Conservation (phyloP, 176 grass and related monocot genomes). For the Carex myosuroides region DNA sequence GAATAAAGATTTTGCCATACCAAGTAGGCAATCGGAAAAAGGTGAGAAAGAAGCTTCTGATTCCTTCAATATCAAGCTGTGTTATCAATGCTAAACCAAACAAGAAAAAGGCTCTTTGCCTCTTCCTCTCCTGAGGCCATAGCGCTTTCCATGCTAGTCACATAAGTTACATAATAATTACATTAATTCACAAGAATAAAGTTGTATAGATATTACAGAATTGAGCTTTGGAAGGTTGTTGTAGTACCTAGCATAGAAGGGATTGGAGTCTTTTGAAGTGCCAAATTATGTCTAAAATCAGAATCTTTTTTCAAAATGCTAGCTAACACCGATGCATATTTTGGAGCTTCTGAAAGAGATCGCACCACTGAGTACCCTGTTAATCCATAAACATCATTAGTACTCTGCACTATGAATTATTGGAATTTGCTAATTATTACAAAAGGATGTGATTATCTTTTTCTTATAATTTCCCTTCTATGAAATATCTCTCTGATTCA, state of each 20-base stretch:
- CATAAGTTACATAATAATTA: slow-evolving; percentile 16
- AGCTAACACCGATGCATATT: slow-evolving; percentile 84
- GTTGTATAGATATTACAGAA: background rate
- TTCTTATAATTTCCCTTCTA: background rate
- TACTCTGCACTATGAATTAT: background rate
- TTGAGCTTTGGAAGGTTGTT: slow-evolving; percentile 7
- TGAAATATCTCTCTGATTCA: background rate
- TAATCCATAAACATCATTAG: slow-evolving; percentile 17
- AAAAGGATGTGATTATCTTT: background rate
- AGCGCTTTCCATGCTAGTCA: slow-evolving; percentile 80
- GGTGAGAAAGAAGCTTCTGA: slow-evolving; percentile 76
- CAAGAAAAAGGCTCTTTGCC: slow-evolving; percentile 90
- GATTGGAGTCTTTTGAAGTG: slow-evolving; percentile 33
- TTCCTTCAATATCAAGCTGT: slow-evolving; percentile 84
- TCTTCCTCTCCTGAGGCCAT: slow-evolving; percentile 92
- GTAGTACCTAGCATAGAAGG: slow-evolving; percentile 83
- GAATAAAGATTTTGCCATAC: slow-evolving; percentile 25
- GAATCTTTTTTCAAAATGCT: slow-evolving; percentile 56
- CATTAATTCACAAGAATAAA: background rate
- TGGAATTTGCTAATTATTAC: background rate
- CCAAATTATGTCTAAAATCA: slow-evolving; percentile 39
- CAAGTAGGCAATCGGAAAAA: slow-evolving; percentile 90
- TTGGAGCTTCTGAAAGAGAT: slow-evolving; percentile 92
- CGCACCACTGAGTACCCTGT: slow-evolving; percentile 98
- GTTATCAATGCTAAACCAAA: slow-evolving; percentile 86